Percentiles rank a stretch among this genome's conserved stretches.
Evolutionary conservation across 2,329 filamentous ascomycete genomes (phyloP).

Genomic region (Clonostachys sp.): DNA sequence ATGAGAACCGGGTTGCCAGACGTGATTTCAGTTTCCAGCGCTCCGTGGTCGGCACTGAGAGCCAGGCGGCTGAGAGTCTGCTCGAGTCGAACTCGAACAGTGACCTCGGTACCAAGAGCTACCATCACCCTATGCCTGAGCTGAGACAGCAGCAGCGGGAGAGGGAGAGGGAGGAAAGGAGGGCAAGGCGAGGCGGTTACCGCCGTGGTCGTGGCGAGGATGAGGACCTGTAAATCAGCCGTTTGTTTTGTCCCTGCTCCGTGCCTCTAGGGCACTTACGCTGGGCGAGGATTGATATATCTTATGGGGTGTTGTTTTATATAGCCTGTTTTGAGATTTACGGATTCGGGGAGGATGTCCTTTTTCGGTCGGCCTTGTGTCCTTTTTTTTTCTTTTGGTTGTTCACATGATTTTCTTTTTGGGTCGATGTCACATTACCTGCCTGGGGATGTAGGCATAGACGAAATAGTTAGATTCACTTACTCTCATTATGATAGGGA

Average conservation of each 20-base stretch:
- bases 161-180: conserved; percentile 23
- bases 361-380: neutral
- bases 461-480: neutral
- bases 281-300: neutral
- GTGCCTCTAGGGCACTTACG: neutral
- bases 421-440: too few species aligned
- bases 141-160: conserved; percentile 28
- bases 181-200: conserved; percentile 25
- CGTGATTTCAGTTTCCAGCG: conserved; percentile 52
- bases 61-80: conserved; percentile 22
- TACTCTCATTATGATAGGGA: neutral
- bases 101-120: conserved; percentile 53
- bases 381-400: neutral
- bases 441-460: neutral
- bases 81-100: conserved; percentile 23
- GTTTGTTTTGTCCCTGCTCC: neutral
- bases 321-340: neutral
- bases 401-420: neutral
- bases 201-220: conserved; percentile 22
- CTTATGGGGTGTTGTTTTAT: neutral
- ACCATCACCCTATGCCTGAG: conserved; percentile 51
- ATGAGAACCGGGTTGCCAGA: conserved; percentile 40
- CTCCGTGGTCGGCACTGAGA: conserved; percentile 28
- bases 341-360: neutral
- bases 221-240: conserved; percentile 9